Evolutionary conservation across 768 basidiomycete genomes (phyloP).

Genomic region (Rhodosporidiobolus sp.): DNA sequence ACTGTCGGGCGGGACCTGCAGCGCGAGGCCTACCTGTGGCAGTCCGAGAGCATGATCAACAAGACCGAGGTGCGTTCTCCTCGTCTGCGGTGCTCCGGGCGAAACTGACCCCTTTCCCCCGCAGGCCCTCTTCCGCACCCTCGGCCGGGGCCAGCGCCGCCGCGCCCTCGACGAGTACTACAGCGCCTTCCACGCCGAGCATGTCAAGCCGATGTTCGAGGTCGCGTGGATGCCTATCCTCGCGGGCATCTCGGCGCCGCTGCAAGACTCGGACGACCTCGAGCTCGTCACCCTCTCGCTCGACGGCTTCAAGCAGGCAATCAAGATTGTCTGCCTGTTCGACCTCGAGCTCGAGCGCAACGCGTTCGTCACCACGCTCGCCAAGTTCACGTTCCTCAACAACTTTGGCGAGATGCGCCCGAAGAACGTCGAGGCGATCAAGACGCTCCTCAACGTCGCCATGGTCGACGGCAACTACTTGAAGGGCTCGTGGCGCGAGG

Average conservation of each 20-base stretch:
- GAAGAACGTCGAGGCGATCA: conserved; percentile 99
- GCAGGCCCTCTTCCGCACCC: conserved; percentile 83
- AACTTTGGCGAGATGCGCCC: conserved; percentile 98
- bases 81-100: not conserved
- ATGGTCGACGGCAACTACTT: conserved; percentile 95
- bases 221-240: conserved; percentile 99
- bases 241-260: conserved; percentile 86
- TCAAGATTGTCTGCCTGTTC: conserved; percentile 92
- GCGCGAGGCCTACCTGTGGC: conserved; percentile 90
- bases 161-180: conserved; percentile 72
- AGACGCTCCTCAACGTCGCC: conserved; percentile 86
- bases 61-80: conserved; percentile 75
- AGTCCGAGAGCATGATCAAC: conserved; percentile 91
- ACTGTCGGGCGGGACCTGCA: conserved; percentile 91
- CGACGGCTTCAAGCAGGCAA: conserved; percentile 95
- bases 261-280: conserved; percentile 91
- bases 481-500: conserved; percentile 94
- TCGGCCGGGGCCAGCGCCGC: conserved; percentile 84
- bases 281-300: conserved; percentile 87
- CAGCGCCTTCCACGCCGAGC: conserved; percentile 91
- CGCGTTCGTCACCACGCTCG: conserved; percentile 93
- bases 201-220: conserved; percentile 98
- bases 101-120: not conserved
- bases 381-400: conserved; percentile 95
- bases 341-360: conserved; percentile 97